Base-by-base conservation (phyloP, 2,329 filamentous ascomycete genomes). In the Dryadomyces quercivorus region DNA sequence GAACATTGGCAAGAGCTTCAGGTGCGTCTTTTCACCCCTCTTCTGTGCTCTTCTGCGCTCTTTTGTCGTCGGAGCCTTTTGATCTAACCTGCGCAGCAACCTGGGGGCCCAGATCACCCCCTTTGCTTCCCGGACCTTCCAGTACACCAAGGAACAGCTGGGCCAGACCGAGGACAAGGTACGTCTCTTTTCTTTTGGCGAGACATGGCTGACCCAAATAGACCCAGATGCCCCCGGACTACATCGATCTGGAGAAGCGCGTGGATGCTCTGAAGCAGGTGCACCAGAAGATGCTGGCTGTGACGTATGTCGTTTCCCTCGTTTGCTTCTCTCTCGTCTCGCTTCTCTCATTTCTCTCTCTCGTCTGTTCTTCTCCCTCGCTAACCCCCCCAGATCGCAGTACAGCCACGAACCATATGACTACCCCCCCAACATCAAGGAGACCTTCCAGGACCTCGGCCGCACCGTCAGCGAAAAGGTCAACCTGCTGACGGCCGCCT, bases 101-200 rank as follows among this genome's bases (percentile, higher is more conserved):
- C 68, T 82, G 66, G 91, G 90, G 67, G 85, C 87, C 61, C 84
- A 85, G 63, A 88, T 97, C 72, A 90, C 88, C 61, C 93, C 93
- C 40, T 95, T 95, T 69, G 90, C 91, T 61, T 86, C 89, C 66
- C 86, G 92, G 66, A 96, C 90, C 55, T 89, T 95, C 71, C 93
- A 98, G 75, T 94, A 92, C 76, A 88, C 95, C 69, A 96, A 95
- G 77, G 93, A 98, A 74, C 91, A 96, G 74, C 81, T 97, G 59
- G 93, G 93, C 52, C 88, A 94, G 72, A 88, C 83, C 59, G 91
- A 95, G 61, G 93, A 97, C 71, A 96, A 93, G 85, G 88, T 90
- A 51, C 47, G 60, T 52, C 10, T 50, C 40, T 47, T 42, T 6
- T 45, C 9, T 18, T 2, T 13, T 6, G 18, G 51, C 7, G 36